Evolutionary conservation across 164 flowering plant genomes (phyloP).

Genomic region (Berberis vulgaris): DNA sequence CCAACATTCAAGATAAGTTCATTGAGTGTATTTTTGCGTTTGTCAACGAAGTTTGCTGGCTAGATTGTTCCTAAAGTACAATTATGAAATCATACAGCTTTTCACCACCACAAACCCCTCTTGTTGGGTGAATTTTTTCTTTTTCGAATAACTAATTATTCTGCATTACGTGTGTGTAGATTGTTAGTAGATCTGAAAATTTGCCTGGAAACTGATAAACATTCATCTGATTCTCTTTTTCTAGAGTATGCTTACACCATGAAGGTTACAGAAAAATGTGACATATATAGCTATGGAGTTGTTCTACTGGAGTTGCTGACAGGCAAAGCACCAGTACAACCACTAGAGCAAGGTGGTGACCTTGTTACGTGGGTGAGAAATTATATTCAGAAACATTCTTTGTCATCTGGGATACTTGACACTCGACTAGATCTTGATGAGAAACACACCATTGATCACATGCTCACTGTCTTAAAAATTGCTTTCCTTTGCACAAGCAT

Average conservation of each 20-base stretch:
- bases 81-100: too few relatives aligned
- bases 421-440: slow-evolving; percentile 46
- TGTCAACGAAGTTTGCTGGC: too few relatives aligned
- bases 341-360: slow-evolving; percentile 85
- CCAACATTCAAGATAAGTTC: too few relatives aligned
- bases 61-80: too few relatives aligned
- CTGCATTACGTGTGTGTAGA: too few relatives aligned
- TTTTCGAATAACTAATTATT: background rate
- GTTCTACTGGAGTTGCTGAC: slow-evolving; percentile 90
- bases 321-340: slow-evolving; percentile 83
- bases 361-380: slow-evolving; percentile 67
- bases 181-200: background rate
- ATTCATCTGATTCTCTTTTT: slow-evolving; percentile 3
- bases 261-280: slow-evolving; percentile 95
- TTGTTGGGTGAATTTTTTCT: background rate
- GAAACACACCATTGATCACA: slow-evolving; percentile 39
- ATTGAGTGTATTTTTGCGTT: too few relatives aligned
- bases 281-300: slow-evolving; percentile 93
- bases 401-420: slow-evolving; percentile 60
- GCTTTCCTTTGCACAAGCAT: slow-evolving; percentile 71
- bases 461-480: slow-evolving; percentile 70
- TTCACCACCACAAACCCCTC: too few relatives aligned
- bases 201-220: background rate
- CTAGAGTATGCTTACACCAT: slow-evolving; percentile 97
- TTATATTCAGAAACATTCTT: slow-evolving; percentile 49